Evolutionary conservation across 306 rosid genomes (phyloP), one percentile per base, ranked within the genome.

Genomic region (Cercis canadensis): DNA sequence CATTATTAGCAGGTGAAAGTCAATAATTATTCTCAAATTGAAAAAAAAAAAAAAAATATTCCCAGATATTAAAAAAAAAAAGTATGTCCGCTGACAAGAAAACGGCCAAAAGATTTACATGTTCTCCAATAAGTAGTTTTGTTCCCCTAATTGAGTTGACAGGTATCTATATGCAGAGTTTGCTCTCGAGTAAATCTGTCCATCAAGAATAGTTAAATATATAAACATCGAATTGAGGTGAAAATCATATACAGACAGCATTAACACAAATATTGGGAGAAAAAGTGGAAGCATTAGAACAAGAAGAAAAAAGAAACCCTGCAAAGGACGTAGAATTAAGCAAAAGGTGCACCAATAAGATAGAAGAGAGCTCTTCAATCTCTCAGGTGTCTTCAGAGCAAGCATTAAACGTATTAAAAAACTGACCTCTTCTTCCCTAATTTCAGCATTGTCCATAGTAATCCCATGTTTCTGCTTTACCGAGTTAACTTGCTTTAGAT

Each of bases 181-280:
- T 54, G 96, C 99, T 76, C 81, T 88, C 57, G 56, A 79, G 69
- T 87, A 89, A 72, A 86, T 87, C 97, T 95, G 91, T 62, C 76
- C 81, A 71, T 62, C 83, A 82, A 74, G 70, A 63, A 82, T 46
- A 54, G 75, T 33, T 52, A 83, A 15, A 15, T 47, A 70, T 40
- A 79, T 75, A 61, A 43, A 54, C 62, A 39, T 18, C 54, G 58
- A 47, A 53, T 58, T 71, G 56, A 72, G 61, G 77, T 71, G 75
- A 75, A 75, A 70, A 57, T 15, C 43, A 34, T n/a, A 45, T 12
- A 62, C 4, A 64, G 11, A n/a, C n/a, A n/a, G n/a, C n/a, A n/a
- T 33, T 8, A 40, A 40, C 50, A 44, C 55, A 36, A 62, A 4
- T 1, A 62, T 5, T 7, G 39, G 11, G 6, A 11, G 2, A 21